phyloP scores from a whole-genome alignment of 495 filamentous ascomycete genomes.

The Annulohypoxylon moriforme region DNA sequence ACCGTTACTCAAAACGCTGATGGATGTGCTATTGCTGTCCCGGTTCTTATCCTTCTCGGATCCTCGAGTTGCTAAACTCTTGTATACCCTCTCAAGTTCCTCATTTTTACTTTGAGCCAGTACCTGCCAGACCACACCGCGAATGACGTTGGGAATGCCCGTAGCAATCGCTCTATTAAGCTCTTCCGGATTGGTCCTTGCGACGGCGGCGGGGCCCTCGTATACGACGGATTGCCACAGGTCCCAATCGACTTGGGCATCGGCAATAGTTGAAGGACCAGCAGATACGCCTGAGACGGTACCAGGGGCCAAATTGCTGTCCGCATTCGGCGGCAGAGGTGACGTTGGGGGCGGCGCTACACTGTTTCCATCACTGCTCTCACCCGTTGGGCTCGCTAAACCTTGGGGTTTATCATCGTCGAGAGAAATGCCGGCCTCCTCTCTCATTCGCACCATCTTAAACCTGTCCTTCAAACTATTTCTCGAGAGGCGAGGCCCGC shows the following conservation, averaged over 20 bases:
- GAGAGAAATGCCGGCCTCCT: conserved; percentile 72
- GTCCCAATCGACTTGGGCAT: conserved; percentile 91
- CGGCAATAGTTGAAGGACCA: conserved; percentile 72
- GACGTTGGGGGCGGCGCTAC: conserved; percentile 57
- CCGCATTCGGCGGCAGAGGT: conserved; percentile 63
- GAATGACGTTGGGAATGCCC: conserved; percentile 92
- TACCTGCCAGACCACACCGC: conserved; percentile 98
- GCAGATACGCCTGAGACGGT: conserved; percentile 81
- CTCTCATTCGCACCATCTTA: conserved; percentile 81
- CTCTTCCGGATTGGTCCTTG: conserved; percentile 84
- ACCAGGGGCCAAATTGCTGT: conserved; percentile 76
- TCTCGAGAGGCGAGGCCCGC: conserved; percentile 62
- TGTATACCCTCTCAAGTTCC: conserved; percentile 88
- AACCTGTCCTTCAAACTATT: conserved; percentile 87
- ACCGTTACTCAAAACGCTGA: conserved; percentile 52
- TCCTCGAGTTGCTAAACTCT: conserved; percentile 80
- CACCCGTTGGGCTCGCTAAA: conserved; percentile 62
- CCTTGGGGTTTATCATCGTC: conserved; percentile 64
- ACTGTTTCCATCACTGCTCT: conserved; percentile 63
- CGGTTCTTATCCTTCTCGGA: conserved; percentile 81
- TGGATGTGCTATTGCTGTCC: conserved; percentile 61
- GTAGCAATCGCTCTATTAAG: conserved; percentile 90
- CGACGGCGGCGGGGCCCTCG: conserved; percentile 87
- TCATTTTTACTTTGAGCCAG: conserved; percentile 92
- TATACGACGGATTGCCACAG: conserved; percentile 97